These are phyloP conservation scores for Aspergillus chevalieri DNA, from an alignment of 2,329 filamentous ascomycete genomes.

Conservation along the genomic window DNA sequence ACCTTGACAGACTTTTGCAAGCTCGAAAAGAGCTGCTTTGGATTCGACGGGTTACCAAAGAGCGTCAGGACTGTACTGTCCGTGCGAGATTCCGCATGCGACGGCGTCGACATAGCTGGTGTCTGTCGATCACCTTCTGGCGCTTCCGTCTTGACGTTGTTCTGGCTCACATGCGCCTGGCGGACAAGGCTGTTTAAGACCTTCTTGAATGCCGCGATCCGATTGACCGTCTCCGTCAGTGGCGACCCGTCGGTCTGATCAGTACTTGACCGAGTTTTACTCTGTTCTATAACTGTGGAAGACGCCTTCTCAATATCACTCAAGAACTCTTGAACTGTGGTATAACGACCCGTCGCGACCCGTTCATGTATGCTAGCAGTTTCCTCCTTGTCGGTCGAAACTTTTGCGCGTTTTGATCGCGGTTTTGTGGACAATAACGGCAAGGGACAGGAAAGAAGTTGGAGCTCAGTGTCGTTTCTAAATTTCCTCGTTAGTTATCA, in stretches of 20 bases:
- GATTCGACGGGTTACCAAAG: slow-evolving; percentile 65
- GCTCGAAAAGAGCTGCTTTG: slow-evolving; percentile 81
- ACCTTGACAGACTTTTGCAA: slow-evolving; percentile 51
- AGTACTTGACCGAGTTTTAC: slow-evolving; percentile 25
- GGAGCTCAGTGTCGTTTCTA: slow-evolving; percentile 41
- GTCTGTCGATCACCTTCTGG: slow-evolving; percentile 31
- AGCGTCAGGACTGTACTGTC: slow-evolving; percentile 65
- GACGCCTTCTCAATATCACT: slow-evolving; percentile 39
- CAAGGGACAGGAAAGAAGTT: slow-evolving; percentile 36
- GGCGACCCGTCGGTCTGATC: slow-evolving; percentile 20
- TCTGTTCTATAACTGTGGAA: slow-evolving; percentile 31
- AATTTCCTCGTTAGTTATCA: not conserved
- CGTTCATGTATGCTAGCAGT: slow-evolving; percentile 33
- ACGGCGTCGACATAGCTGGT: slow-evolving; percentile 30
- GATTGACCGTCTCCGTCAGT: slow-evolving; percentile 33
- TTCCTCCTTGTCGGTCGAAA: slow-evolving; percentile 29
- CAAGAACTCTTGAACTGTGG: slow-evolving; percentile 36
- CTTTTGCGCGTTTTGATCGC: slow-evolving; percentile 39
- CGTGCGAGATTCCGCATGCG: slow-evolving; percentile 39
- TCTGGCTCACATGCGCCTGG: slow-evolving; percentile 51
- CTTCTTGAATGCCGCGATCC: slow-evolving; percentile 54
- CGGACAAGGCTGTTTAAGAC: slow-evolving; percentile 58
- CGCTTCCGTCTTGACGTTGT: slow-evolving; percentile 27
- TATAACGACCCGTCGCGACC: slow-evolving; percentile 33
- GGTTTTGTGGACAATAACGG: slow-evolving; percentile 32